Percentiles rank a stretch among this genome's conserved stretches.
Evolutionary conservation across 2,329 filamentous ascomycete species (phyloP).

Genomic region (Chrysoporthe austroafricana): DNA sequence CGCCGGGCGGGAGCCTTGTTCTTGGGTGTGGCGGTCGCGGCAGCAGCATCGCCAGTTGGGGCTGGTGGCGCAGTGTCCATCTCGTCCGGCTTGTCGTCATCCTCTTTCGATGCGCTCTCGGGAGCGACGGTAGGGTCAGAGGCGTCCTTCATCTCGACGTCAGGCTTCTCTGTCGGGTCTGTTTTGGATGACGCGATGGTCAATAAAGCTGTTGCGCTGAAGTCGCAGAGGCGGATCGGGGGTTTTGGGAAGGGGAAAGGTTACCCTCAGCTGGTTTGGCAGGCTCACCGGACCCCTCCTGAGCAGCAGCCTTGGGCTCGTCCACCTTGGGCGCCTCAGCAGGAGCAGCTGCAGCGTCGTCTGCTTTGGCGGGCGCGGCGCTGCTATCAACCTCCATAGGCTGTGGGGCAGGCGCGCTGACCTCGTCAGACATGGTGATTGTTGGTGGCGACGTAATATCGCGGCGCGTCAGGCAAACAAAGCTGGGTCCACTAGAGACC

Average conservation of each 20-base stretch:
- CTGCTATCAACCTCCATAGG: constrained; percentile 15
- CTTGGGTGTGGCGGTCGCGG: constrained; percentile 42
- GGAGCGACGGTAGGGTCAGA: constrained; percentile 54
- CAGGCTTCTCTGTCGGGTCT: constrained; percentile 40
- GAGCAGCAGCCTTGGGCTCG: constrained; percentile 20
- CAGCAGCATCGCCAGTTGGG: constrained; percentile 39
- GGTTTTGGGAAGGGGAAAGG: not conserved
- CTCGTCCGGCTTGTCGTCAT: constrained; percentile 38
- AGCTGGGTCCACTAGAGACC: constrained; percentile 17
- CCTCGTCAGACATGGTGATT: constrained; percentile 36
- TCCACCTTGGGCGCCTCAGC: constrained; percentile 29
- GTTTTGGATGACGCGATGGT: constrained; percentile 34
- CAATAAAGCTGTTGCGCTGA: constrained; percentile 30
- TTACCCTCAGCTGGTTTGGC: constrained; percentile 33
- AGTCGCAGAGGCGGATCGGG: too few relatives aligned
- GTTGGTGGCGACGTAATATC: constrained; percentile 35
- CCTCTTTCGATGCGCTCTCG: constrained; percentile 41
- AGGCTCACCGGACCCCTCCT: constrained; percentile 21
- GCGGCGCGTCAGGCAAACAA: constrained; percentile 30
- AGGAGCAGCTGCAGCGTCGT: constrained; percentile 14
- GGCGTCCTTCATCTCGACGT: constrained; percentile 73
- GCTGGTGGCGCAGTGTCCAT: constrained; percentile 31
- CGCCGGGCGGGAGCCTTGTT: constrained; percentile 62
- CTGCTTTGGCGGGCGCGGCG: constrained; percentile 19
- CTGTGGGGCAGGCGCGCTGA: constrained; percentile 29